Conservation (phyloP, 1,284 basidiomycete species). For the Abortiporus biennis region DNA sequence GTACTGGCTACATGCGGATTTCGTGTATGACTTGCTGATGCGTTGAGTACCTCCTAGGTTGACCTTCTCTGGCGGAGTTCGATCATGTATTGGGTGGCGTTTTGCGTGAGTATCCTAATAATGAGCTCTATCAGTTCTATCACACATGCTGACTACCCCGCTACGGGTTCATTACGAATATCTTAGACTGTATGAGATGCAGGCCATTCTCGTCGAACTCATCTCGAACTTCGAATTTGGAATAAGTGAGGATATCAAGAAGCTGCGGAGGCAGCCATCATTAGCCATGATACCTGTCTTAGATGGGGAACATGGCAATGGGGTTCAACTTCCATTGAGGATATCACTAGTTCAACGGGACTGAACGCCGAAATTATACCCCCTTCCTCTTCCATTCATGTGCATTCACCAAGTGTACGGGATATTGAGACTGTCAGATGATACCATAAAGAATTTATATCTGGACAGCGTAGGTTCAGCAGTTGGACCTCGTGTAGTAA, state of each 20-base stretch:
- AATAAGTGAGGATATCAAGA: slow-evolving; percentile 32
- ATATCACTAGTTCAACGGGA: slow-evolving; percentile 33
- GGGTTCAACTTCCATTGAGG: slow-evolving; percentile 44
- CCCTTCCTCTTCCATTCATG: too few relatives aligned
- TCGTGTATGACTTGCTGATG: too few relatives aligned
- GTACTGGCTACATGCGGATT: slow-evolving; percentile 6
- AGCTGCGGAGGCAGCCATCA: slow-evolving; percentile 42
- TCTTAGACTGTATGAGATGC: slow-evolving; percentile 32
- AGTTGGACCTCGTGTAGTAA: too few relatives aligned
- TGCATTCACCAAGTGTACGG: too few relatives aligned
- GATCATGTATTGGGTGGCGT: slow-evolving; percentile 28
- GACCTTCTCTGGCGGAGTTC: slow-evolving; percentile 19
- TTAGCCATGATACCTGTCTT: slow-evolving; percentile 50
- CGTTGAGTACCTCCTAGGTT: too few relatives aligned
- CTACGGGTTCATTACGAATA: not conserved
- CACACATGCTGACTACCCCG: not conserved
- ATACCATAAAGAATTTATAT: too few relatives aligned
- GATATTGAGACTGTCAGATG: too few relatives aligned
- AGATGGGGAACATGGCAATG: slow-evolving; percentile 41
- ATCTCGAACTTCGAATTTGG: slow-evolving; percentile 45
- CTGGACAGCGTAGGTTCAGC: too few relatives aligned
- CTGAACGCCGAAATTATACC: not conserved
- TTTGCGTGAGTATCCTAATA: slow-evolving; percentile 28
- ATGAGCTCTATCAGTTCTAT: too few relatives aligned
- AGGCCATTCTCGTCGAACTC: slow-evolving; percentile 42